These are phyloP conservation scores for Panicum miliaceum DNA, from an alignment of 176 grass and related monocot genomes.

Conservation along the genomic window DNA sequence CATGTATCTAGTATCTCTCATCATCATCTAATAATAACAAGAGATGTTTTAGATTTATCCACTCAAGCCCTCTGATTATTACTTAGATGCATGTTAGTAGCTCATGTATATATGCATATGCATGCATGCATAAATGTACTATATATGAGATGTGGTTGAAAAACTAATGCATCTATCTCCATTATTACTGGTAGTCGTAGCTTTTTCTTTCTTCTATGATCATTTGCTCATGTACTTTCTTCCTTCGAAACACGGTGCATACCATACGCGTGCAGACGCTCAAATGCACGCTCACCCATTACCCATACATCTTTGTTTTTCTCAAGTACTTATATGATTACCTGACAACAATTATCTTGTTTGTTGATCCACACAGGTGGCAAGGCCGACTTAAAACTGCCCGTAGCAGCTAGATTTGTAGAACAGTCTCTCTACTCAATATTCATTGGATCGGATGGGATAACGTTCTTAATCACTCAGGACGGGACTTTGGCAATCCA, in stretches of 20 bases:
- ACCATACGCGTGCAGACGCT: too few relatives aligned
- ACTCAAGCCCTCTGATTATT: neutral
- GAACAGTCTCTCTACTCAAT: slow-evolving; percentile 17
- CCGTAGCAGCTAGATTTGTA: slow-evolving; percentile 1
- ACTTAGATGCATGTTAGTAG: neutral
- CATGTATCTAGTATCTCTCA: neutral
- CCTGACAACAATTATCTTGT: slow-evolving; percentile 4
- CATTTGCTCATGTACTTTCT: neutral
- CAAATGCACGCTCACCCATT: too few relatives aligned
- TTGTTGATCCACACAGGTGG: slow-evolving; percentile 47
- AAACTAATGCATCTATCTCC: neutral
- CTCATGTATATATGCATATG: neutral
- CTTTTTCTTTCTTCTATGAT: neutral
- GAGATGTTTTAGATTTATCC: neutral
- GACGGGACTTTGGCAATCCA: slow-evolving; percentile 18
- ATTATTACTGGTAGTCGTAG: neutral
- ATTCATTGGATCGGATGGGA: slow-evolving; percentile 37
- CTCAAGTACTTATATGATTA: neutral
- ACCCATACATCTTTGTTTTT: neutral
- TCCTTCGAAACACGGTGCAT: neutral
- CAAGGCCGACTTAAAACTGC: slow-evolving; percentile 47
- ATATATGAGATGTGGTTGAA: neutral
- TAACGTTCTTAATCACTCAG: slow-evolving; percentile 35
- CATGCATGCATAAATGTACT: neutral
- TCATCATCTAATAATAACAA: neutral